Evolutionary conservation across 1,284 basidiomycete genomes (phyloP).

Genomic region (Meira miltonrushii): DNA sequence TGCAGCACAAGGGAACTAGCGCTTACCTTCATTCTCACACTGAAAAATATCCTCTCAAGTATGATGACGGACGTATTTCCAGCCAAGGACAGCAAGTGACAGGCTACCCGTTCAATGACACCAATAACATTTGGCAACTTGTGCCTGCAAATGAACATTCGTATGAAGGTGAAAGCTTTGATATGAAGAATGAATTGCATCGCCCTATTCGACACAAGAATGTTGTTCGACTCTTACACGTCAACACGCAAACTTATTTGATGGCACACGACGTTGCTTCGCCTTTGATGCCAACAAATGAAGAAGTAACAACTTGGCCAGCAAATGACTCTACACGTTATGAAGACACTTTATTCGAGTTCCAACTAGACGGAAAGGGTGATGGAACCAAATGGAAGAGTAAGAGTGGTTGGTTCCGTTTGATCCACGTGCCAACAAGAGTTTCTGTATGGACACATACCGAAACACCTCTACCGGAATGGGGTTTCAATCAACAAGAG

Average conservation of each 20-base stretch:
- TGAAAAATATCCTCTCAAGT: conserved; percentile 83
- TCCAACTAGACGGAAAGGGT: conserved; percentile 28
- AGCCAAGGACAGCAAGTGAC: conserved; percentile 98
- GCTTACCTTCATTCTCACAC: conserved; percentile 87
- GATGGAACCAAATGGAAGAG: conserved; percentile 24
- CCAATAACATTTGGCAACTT: conserved; percentile 94
- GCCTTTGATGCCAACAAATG: conserved; percentile 92
- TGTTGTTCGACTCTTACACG: conserved; percentile 79
- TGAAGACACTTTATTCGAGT: conserved; percentile 54
- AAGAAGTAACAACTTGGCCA: conserved; percentile 69
- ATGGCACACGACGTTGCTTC: conserved; percentile 97
- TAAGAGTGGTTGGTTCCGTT: conserved; percentile 39
- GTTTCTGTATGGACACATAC: conserved; percentile 91
- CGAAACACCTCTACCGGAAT: conserved; percentile 74
- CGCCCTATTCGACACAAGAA: conserved; percentile 77
- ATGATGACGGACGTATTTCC: conserved; percentile 92
- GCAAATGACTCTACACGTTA: conserved; percentile 58
- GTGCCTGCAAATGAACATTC: conserved; percentile 80
- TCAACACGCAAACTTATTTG: conserved; percentile 74
- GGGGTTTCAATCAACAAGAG: conserved; percentile 95
- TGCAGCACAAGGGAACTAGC: conserved; percentile 88
- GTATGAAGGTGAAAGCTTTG: background rate
- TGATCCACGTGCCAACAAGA: conserved; percentile 76
- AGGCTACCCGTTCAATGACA: conserved; percentile 86
- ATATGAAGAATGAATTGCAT: too few species aligned